Base-by-base conservation (phyloP, 768 basidiomycete genomes). In the Russula olivacea region DNA sequence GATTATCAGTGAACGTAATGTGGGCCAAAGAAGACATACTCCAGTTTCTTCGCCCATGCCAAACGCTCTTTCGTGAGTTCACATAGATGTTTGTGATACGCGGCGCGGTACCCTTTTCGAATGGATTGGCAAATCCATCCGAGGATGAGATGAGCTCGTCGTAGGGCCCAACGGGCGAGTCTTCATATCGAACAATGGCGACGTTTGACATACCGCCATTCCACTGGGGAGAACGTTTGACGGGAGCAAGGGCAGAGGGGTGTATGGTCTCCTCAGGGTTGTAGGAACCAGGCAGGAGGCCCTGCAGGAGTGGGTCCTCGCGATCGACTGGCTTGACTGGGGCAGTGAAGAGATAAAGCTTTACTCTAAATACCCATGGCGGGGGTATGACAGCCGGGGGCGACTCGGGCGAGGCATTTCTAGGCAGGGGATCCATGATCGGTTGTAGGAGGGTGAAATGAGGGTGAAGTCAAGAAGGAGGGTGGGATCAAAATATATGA, bases 61-160 rank as follows among this genome's bases (percentile, higher is more conserved):
- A 60, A 6, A 58, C 7, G 40, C 55, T 58, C 59, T 60, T n/a
- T 15, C 8, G 21, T 2, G 51, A 10, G 51, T 55, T 58, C 21
- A 67, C 66, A 43, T 61, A 67, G 32, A 61, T 67, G 17, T 55
- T 65, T 7, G 63, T 65, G 55, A 65, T 50, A 3, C 66, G 63
- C 3, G 12, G 10, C 2, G 36, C 17, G 17, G 53, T 56, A 4
- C 62, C 6, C 23, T 59, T 52, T 12, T 57, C 30, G 8, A 38
- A 14, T 3, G 66, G 66, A 17, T 54, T 56, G 21, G n/a, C 3
- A 23, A 56, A 67, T 9, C 36, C 45, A 5, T 43, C 45, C 1
- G 47, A 21, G 2, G 19, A 3, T 21, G 50, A 5, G 30, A 61
- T 36, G 10, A 67, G 66, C 40, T 67, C 66, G 17, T 67, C 66